Evolutionary conservation across 306 rosid genomes (phyloP).

Genomic region (Cicer pinnatifidum): DNA sequence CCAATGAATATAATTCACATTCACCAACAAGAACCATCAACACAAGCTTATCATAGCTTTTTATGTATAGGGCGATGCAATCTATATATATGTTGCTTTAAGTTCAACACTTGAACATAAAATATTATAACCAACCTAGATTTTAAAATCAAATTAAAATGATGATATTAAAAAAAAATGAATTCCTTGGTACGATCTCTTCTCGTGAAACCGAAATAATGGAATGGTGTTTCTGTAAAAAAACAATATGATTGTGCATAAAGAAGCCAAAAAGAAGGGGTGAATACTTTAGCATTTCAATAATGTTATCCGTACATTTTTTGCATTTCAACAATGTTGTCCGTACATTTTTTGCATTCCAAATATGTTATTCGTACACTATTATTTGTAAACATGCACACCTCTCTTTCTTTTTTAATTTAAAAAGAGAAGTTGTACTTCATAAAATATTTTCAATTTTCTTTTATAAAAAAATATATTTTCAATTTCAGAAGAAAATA

Average conservation of each 20-base stretch:
- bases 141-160: constrained; percentile 1
- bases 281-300: constrained; percentile 20
- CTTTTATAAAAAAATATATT: too few relatives aligned
- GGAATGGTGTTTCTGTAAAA: not conserved
- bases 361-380: not conserved
- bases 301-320: not conserved
- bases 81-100: not conserved
- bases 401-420: not conserved
- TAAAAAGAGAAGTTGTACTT: too few relatives aligned
- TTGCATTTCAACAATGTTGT: not conserved
- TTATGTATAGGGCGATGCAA: not conserved
- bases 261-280: not conserved
- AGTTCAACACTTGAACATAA: not conserved
- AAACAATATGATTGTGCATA: not conserved
- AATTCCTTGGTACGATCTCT: not conserved
- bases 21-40: not conserved
- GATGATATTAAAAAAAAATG: not conserved
- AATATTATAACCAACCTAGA: not conserved
- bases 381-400: not conserved
- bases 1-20: not conserved
- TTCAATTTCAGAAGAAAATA: too few relatives aligned
- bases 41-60: not conserved
- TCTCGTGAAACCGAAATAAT: constrained; percentile 7
- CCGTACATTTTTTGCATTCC: not conserved
- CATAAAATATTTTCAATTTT: too few relatives aligned